Conservation (phyloP, 2,329 filamentous ascomycete species). For the Aureobasidium leucospermi region DNA sequence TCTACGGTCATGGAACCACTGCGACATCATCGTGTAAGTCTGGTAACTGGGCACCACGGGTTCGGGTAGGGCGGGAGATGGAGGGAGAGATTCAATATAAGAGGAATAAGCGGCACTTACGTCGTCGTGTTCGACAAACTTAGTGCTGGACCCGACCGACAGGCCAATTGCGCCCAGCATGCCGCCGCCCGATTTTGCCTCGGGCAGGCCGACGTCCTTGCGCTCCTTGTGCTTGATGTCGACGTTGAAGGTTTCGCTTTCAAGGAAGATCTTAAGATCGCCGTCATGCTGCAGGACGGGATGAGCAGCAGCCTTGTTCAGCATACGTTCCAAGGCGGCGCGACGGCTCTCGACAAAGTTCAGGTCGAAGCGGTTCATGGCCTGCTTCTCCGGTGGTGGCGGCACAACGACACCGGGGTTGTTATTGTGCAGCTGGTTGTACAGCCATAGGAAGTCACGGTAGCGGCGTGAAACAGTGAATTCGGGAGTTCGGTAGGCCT, state of each 20-base stretch:
- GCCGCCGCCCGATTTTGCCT: constrained; percentile 65
- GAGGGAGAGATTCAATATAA: constrained; percentile 4
- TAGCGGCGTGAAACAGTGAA: constrained; percentile 93
- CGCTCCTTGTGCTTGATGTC: constrained; percentile 98
- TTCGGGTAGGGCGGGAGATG: constrained; percentile 7
- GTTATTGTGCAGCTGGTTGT: constrained; percentile 87
- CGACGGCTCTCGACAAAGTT: constrained; percentile 93
- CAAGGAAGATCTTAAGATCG: constrained; percentile 91
- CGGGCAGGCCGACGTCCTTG: constrained; percentile 56
- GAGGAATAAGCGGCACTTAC: constrained; percentile 42
- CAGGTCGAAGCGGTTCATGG: constrained; percentile 87
- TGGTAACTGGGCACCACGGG: constrained; percentile 16
- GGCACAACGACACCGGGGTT: constrained; percentile 93
- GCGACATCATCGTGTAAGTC: constrained; percentile 7
- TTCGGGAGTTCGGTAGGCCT: constrained; percentile 86
- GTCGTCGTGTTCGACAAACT: constrained; percentile 97
- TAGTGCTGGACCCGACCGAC: constrained; percentile 63
- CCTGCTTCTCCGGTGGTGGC: constrained; percentile 95
- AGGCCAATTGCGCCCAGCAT: constrained; percentile 71
- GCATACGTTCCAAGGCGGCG: constrained; percentile 90
- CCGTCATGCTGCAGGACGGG: constrained; percentile 85
- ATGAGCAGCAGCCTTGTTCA: constrained; percentile 90
- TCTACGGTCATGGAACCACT: constrained; percentile 97
- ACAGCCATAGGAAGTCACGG: constrained; percentile 95
- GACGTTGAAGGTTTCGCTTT: constrained; percentile 91